Conservation (phyloP, 2,329 filamentous ascomycete species). For the Ceratocystis eucalypticola region DNA sequence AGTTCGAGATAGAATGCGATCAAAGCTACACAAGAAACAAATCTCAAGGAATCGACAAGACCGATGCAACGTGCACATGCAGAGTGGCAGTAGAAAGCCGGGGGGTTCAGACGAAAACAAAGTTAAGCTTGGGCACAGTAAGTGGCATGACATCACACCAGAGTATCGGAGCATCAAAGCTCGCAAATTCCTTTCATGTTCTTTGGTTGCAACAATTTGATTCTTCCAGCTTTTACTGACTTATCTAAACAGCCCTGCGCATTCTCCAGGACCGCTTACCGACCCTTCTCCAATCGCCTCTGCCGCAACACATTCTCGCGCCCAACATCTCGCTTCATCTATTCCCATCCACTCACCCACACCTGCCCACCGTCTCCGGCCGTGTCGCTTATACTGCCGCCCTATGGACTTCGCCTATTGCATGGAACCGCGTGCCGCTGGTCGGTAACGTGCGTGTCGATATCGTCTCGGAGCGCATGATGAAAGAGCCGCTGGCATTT, state of each 20-base stretch:
- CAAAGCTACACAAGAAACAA: conserved; percentile 10
- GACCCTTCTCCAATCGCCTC: conserved; percentile 50
- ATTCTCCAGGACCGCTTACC: conserved; percentile 54
- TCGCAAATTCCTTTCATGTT: neutral
- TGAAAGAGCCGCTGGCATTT: conserved; percentile 41
- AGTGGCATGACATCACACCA: conserved; percentile 22
- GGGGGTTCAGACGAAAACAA: conserved; percentile 39
- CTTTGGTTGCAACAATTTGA: neutral
- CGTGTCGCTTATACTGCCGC: conserved; percentile 84
- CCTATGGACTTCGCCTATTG: conserved; percentile 88
- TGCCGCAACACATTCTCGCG: conserved; percentile 63
- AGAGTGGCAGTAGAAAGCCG: neutral
- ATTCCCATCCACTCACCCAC: conserved; percentile 65
- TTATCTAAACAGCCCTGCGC: conserved; percentile 35
- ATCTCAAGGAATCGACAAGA: neutral
- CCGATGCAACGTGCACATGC: neutral
- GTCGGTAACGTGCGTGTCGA: conserved; percentile 79
- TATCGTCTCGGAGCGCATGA: conserved; percentile 82
- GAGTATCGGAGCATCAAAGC: neutral
- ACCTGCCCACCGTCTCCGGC: conserved; percentile 84
- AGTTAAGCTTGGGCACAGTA: conserved; percentile 50
- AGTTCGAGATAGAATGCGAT: conserved; percentile 7
- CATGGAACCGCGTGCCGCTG: conserved; percentile 85
- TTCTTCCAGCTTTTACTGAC: too few relatives aligned
- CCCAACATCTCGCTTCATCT: conserved; percentile 59